Conservation (phyloP, 2,329 filamentous ascomycete species). For the Nemania serpens region DNA sequence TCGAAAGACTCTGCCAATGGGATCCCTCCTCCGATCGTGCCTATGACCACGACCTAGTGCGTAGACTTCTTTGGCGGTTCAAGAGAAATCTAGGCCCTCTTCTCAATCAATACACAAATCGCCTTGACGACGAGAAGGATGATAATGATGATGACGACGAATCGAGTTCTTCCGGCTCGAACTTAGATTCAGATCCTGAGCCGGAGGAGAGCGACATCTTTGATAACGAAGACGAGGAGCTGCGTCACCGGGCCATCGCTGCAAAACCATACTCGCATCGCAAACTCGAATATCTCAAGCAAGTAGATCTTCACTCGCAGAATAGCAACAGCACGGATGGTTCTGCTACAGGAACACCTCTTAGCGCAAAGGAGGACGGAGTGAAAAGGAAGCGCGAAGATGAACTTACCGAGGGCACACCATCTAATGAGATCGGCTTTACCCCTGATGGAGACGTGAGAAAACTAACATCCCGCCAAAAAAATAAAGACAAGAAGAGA, state of each 20-base stretch:
- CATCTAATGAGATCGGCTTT: slow-evolving; percentile 19
- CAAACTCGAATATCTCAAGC: not conserved
- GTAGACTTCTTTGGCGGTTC: slow-evolving; percentile 28
- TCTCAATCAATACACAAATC: slow-evolving; percentile 12
- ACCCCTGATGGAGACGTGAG: not conserved
- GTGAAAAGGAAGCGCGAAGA: slow-evolving; percentile 15
- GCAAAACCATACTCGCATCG: not conserved
- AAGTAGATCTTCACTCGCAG: not conserved
- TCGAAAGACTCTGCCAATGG: slow-evolving; percentile 22
- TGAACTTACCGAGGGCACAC: not conserved
- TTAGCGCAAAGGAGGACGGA: not conserved
- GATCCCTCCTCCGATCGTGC: slow-evolving; percentile 27
- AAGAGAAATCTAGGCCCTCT: slow-evolving; percentile 31
- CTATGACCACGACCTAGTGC: slow-evolving; percentile 26
- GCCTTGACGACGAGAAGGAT: not conserved
- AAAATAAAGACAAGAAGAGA: not conserved
- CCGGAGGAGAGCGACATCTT: not conserved
- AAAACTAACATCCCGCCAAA: not conserved
- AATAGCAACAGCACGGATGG: not conserved
- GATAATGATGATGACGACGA: not conserved
- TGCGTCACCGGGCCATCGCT: not conserved
- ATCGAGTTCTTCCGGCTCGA: not conserved
- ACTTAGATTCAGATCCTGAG: not conserved
- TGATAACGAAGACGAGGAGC: not conserved
- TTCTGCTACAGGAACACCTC: not conserved